These are phyloP conservation scores for Colletotrichum sp. DNA, from an alignment of 2,329 filamentous ascomycete species.

Conservation along the genomic window DNA sequence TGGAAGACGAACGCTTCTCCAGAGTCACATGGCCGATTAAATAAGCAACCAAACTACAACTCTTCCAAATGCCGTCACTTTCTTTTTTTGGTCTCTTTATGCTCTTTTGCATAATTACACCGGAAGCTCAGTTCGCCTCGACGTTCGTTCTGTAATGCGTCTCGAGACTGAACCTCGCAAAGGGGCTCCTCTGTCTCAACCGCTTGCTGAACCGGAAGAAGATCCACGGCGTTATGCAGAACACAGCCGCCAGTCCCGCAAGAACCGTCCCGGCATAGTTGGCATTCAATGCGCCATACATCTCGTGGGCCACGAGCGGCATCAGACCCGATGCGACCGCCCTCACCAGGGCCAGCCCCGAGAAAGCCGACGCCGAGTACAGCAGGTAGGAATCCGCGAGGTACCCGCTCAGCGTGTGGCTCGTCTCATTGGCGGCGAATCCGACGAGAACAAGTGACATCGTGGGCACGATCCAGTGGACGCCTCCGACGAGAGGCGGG, in stretches of 20 bases:
- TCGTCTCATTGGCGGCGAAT: conserved; percentile 49
- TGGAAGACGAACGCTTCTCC: background rate
- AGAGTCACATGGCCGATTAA: background rate
- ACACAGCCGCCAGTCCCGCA: conserved; percentile 22
- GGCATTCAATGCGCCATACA: conserved; percentile 25
- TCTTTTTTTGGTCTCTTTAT: background rate
- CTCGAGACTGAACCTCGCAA: conserved; percentile 27
- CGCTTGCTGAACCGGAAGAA: conserved; percentile 26
- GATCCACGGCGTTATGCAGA: conserved; percentile 25
- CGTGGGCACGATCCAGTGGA: conserved; percentile 45
- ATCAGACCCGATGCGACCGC: conserved; percentile 28
- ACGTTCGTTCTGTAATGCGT: conserved; percentile 21
- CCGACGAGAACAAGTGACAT: conserved; percentile 47
- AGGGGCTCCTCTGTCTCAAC: conserved; percentile 26
- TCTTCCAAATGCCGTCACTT: background rate
- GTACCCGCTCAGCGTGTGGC: conserved; percentile 28
- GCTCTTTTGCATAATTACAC: background rate
- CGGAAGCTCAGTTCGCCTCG: conserved; percentile 7
- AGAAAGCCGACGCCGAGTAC: conserved; percentile 29
- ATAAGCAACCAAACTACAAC: background rate
- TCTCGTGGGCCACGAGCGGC: conserved; percentile 27
- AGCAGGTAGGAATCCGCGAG: conserved; percentile 29
- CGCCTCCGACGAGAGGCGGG: conserved; percentile 36
- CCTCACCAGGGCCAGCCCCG: conserved; percentile 28
- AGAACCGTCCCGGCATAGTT: conserved; percentile 28